These are phyloP conservation scores for Davidsoniella virescens DNA, from an alignment of 2,329 filamentous ascomycete species.

Conservation along the genomic window DNA sequence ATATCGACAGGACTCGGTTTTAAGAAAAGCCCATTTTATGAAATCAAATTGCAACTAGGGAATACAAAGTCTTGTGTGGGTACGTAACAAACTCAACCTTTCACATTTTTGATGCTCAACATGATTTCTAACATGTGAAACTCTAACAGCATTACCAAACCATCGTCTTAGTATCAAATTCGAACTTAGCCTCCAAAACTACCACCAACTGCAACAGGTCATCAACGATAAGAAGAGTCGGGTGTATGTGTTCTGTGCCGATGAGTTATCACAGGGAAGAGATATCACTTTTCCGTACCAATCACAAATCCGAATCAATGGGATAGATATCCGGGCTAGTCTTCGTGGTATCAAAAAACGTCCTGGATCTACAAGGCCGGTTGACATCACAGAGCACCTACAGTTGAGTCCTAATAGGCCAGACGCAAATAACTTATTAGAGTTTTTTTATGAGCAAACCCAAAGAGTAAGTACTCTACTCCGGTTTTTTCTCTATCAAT, in stretches of 20 bases:
- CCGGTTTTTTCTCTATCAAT: conserved; percentile 14
- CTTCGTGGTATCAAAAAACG: conserved; percentile 90
- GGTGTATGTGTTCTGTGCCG: conserved; percentile 72
- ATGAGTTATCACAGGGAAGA: conserved; percentile 44
- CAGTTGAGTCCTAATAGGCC: conserved; percentile 51
- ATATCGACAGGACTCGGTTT: not conserved
- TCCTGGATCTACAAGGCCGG: conserved; percentile 82
- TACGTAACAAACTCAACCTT: conserved; percentile 16
- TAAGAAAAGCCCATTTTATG: conserved; percentile 56
- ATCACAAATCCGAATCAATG: conserved; percentile 81
- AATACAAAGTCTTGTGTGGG: conserved; percentile 16
- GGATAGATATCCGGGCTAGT: conserved; percentile 80
- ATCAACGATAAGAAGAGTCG: conserved; percentile 44
- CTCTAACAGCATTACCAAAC: conserved; percentile 36
- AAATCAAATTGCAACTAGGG: conserved; percentile 48
- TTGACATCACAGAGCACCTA: conserved; percentile 70
- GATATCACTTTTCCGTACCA: conserved; percentile 86
- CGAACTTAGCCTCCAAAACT: conserved; percentile 31
- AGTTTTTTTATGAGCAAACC: conserved; percentile 85
- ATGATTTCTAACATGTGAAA: too few relatives aligned
- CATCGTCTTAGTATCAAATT: conserved; percentile 33
- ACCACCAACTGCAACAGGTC: conserved; percentile 37
- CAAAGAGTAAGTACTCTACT: conserved; percentile 46
- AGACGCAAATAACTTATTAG: conserved; percentile 69
- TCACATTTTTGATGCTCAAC: too few relatives aligned